Evolutionary conservation across 208 protist genomes (phyloP).

Genomic region (Leishmania braziliensis): DNA sequence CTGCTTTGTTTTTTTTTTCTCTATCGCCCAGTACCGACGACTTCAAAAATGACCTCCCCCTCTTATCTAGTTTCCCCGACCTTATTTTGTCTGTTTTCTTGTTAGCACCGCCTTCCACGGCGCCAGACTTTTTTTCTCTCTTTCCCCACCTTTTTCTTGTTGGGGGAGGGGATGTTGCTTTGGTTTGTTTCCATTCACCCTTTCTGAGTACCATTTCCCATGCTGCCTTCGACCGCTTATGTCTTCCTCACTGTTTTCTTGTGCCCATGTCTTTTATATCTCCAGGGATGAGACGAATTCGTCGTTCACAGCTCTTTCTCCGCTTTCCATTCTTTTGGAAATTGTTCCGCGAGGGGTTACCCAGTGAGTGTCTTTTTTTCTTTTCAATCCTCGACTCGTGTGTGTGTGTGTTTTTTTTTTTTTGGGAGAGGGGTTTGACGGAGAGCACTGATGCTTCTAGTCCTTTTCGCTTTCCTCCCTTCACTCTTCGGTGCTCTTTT

Average conservation of each 20-base stretch:
- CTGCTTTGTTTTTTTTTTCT: conserved; percentile 21
- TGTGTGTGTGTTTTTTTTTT: background rate
- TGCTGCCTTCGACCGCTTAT: background rate
- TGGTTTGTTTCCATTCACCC: background rate
- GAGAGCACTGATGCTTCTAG: background rate
- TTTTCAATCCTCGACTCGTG: background rate
- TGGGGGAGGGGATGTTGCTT: background rate
- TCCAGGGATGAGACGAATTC: background rate
- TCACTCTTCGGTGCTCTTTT: background rate
- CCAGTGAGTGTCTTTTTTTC: background rate
- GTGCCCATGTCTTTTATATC: background rate
- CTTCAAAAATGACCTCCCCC: background rate
- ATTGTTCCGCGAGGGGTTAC: background rate
- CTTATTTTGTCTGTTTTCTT: background rate
- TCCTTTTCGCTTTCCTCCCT: background rate
- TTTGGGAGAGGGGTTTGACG: background rate
- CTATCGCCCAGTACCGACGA: background rate
- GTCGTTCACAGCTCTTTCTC: background rate
- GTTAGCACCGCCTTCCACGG: background rate
- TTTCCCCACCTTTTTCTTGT: background rate
- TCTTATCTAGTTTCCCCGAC: background rate
- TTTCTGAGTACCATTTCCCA: background rate
- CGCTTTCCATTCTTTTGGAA: background rate
- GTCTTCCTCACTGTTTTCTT: background rate
- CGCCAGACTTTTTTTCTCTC: background rate